These are phyloP conservation scores for Aspergillus sp. DNA, from an alignment of 2,329 filamentous ascomycete genomes.

Conservation along the genomic window DNA sequence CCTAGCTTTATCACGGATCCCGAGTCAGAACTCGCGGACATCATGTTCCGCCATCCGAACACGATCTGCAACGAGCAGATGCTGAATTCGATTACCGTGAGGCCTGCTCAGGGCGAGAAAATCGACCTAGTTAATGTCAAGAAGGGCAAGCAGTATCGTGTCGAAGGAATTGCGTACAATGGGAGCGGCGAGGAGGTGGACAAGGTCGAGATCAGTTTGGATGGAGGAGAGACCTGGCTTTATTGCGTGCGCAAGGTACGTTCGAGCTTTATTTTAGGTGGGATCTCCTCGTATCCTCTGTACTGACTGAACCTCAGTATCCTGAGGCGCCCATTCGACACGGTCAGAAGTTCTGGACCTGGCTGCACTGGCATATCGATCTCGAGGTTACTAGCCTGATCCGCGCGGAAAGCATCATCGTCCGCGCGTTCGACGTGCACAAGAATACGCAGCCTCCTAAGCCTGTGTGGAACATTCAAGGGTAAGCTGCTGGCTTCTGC, in stretches of 20 bases:
- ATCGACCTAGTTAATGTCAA: conserved; percentile 28
- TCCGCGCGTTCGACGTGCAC: conserved; percentile 41
- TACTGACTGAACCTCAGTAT: conserved; percentile 21
- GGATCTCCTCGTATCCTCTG: not conserved
- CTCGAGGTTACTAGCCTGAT: conserved; percentile 37
- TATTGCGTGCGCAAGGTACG: conserved; percentile 36
- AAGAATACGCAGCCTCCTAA: conserved; percentile 42
- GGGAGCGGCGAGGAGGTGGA: conserved; percentile 42
- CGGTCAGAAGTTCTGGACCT: conserved; percentile 46
- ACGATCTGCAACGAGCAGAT: conserved; percentile 42
- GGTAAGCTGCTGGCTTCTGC: conserved; percentile 9
- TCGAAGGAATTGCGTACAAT: conserved; percentile 41
- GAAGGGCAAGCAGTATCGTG: conserved; percentile 33
- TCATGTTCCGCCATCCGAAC: conserved; percentile 39
- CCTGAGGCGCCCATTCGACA: conserved; percentile 41
- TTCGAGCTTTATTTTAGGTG: conserved; percentile 6
- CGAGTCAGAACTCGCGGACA: conserved; percentile 38
- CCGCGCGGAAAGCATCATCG: conserved; percentile 33
- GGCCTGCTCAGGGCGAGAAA: conserved; percentile 37
- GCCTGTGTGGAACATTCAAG: conserved; percentile 41
- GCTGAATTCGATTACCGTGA: conserved; percentile 39
- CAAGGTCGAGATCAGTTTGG: conserved; percentile 41
- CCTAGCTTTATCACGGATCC: conserved; percentile 42
- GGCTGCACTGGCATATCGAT: conserved; percentile 44
- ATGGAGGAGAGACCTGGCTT: conserved; percentile 39